Percentiles rank a stretch among this genome's conserved stretches.
Evolutionary conservation across 2,329 filamentous ascomycete genomes (phyloP).

Genomic region (Colletotrichum sp.): DNA sequence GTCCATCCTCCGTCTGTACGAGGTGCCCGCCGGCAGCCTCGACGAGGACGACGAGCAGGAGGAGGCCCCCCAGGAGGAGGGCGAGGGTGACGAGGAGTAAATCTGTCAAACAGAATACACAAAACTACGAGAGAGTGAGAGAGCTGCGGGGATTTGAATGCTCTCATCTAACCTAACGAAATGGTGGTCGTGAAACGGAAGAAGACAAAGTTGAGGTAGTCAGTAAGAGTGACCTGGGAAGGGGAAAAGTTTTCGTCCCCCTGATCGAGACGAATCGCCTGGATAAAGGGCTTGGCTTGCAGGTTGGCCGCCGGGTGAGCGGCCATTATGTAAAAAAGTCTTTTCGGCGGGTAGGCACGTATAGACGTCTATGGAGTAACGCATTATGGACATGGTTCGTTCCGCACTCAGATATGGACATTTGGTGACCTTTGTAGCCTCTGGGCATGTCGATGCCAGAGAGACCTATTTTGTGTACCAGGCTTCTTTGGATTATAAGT

Average conservation of each 20-base stretch:
- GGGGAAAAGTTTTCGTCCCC: not conserved
- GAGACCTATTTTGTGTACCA: not conserved
- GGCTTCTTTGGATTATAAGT: not conserved
- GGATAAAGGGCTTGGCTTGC: slow-evolving; percentile 13
- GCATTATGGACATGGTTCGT: slow-evolving; percentile 21
- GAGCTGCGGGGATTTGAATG: not conserved
- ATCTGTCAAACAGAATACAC: not conserved
- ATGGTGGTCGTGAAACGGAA: not conserved
- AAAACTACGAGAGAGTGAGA: not conserved
- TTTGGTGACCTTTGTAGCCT: not conserved
- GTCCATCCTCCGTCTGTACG: slow-evolving; percentile 89
- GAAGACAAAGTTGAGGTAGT: not conserved
- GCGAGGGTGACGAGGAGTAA: slow-evolving; percentile 37
- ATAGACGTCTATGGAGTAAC: slow-evolving; percentile 23
- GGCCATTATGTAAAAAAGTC: slow-evolving; percentile 23
- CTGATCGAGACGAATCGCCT: not conserved
- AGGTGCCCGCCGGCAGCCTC: slow-evolving; percentile 85
- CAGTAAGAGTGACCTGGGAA: not conserved
- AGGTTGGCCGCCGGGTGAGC: slow-evolving; percentile 8
- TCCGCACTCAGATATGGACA: not conserved
- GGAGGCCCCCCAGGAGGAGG: slow-evolving; percentile 57
- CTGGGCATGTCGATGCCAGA: not conserved
- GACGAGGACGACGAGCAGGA: slow-evolving; percentile 86
- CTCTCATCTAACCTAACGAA: not conserved
- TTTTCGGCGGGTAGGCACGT: slow-evolving; percentile 14